Base-by-base conservation (phyloP, 2,329 filamentous ascomycete species). In the Trichoderma sp. region DNA sequence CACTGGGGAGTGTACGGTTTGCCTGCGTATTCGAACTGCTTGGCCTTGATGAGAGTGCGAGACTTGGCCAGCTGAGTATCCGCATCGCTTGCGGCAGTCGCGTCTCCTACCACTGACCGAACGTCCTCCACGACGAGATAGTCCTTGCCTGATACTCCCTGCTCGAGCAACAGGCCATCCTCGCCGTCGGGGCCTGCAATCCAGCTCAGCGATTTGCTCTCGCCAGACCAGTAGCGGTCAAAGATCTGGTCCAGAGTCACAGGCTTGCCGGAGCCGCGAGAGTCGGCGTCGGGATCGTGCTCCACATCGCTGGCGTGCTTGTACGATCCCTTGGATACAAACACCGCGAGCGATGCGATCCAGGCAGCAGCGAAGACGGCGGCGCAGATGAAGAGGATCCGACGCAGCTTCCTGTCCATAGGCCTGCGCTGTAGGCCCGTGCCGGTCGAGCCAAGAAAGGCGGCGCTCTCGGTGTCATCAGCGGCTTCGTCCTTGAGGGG, bases 61-160 rank as follows among this genome's bases (percentile, higher is more conserved):
- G 87, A 86, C 61, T 85, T 82, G 54, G 82, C 80, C 14, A 82
- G 72, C 26, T 79, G 75, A 6, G 72, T 59, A 28, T 72, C 70
- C 6, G 82, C 73, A 2, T 83, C 80, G 67, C 11, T 24, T 26
- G 52, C 37, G 30, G 54, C 49, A 18, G 65, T 34, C 59, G 70
- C 43, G 43, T 75, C 70, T 34, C 72, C 73, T 21, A 77, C 74
- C 28, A 74, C 73, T 39, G 84, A 85, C 68, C 90, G 88, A 65
- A 99, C 90, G 78, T 98, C 93, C 77, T 97, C 91, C 0, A 97
- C 92, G 1, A 96, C 87, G 66, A 99, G 82, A 74, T 91, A 98
- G 69, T 90, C 89, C 74, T 92, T 89, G 5, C 85, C 88, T 1
- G 78, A 75, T 0, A 84, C 86, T 61, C 85, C 89, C 75, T 87